Conservation (phyloP, 495 filamentous ascomycete genomes). For the Cercophora scortea region DNA sequence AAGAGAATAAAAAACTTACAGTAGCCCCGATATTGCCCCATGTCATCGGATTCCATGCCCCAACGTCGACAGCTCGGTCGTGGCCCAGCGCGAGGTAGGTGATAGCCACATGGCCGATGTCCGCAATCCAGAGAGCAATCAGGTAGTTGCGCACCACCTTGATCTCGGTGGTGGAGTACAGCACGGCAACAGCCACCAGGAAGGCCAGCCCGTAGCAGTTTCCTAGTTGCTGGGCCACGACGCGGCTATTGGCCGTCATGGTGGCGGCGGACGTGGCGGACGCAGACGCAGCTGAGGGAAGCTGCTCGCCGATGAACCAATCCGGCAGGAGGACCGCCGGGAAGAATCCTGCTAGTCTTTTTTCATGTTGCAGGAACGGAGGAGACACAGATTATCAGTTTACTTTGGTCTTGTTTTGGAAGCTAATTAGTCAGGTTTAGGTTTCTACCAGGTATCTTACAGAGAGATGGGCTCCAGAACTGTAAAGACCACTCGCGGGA, state of each 20-base stretch:
- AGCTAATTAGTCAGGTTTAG: conserved; percentile 5
- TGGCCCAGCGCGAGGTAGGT: conserved; percentile 53
- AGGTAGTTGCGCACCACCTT: conserved; percentile 62
- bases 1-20: conserved; percentile 28
- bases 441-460: conserved; percentile 31
- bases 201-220: conserved; percentile 62
- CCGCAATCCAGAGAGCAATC: conserved; percentile 54
- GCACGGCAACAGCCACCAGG: conserved; percentile 50
- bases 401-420: not conserved
- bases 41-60: conserved; percentile 58
- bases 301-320: conserved; percentile 55
- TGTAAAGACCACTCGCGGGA: conserved; percentile 49
- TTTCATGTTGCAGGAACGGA: not conserved
- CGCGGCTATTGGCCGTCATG: conserved; percentile 16
- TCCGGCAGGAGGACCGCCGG: conserved; percentile 46
- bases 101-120: conserved; percentile 62
- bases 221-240: conserved; percentile 47
- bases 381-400: conserved; percentile 8
- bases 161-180: conserved; percentile 55
- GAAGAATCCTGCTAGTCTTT: conserved; percentile 46
- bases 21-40: conserved; percentile 70
- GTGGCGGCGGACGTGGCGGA: conserved; percentile 14
- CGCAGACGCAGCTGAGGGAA: conserved; percentile 23
- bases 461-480: conserved; percentile 62
- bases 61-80: conserved; percentile 43